Evolutionary conservation across 352 stramenopile species (phyloP).

Genomic region (Phytophthora kernoviae): DNA sequence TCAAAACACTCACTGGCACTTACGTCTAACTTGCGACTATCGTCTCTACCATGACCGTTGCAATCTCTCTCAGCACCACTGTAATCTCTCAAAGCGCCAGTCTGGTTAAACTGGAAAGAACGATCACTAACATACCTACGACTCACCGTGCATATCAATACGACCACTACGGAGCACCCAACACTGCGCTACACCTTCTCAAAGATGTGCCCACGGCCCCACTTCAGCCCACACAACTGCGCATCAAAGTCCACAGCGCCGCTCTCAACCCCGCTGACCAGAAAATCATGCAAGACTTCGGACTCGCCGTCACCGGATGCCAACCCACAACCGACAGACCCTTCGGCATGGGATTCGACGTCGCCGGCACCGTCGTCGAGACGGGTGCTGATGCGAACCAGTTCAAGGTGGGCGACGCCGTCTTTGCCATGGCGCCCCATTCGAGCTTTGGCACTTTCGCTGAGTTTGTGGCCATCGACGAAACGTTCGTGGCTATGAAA

Average conservation of each 20-base stretch:
- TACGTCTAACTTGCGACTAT: neutral
- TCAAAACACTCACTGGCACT: neutral
- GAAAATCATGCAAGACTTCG: slow-evolving; percentile 47
- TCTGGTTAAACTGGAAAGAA: neutral
- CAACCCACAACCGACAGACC: slow-evolving; percentile 21
- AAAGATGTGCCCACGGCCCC: slow-evolving; percentile 3
- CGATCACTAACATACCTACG: neutral
- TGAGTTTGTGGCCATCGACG: slow-evolving; percentile 40
- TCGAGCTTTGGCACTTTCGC: slow-evolving; percentile 43
- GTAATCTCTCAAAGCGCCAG: neutral
- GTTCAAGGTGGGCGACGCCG: slow-evolving; percentile 59
- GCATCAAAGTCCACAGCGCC: slow-evolving; percentile 52
- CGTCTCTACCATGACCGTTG: slow-evolving; percentile 8
- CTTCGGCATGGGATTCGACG: slow-evolving; percentile 59
- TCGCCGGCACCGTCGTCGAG: slow-evolving; percentile 53
- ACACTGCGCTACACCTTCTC: slow-evolving; percentile 12
- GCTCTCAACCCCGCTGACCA: slow-evolving; percentile 70
- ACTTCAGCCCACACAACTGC: slow-evolving; percentile 29
- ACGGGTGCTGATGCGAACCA: slow-evolving; percentile 40
- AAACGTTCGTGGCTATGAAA: slow-evolving; percentile 45
- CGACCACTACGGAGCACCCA: slow-evolving; percentile 19
- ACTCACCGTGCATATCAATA: slow-evolving; percentile 34
- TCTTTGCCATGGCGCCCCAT: slow-evolving; percentile 54
- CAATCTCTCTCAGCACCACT: neutral
- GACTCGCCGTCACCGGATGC: slow-evolving; percentile 25